These are phyloP conservation scores for Yamadazyma membranifaciens DNA, from an alignment of 1,139 yeast species.

Conservation along the genomic window DNA sequence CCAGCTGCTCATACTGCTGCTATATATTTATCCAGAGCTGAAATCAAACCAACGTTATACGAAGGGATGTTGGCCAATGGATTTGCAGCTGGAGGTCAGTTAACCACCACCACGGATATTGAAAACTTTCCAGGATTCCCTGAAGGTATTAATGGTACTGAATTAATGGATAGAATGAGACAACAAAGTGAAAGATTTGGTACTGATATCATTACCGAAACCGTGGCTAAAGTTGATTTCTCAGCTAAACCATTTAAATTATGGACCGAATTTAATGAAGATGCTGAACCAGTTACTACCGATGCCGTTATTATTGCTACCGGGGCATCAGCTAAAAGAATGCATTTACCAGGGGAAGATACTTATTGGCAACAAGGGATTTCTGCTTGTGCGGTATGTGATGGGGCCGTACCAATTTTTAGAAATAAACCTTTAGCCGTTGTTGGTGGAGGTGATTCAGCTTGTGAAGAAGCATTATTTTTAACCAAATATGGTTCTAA, in stretches of 20 bases:
- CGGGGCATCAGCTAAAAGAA: conserved; percentile 96
- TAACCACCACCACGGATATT: conserved; percentile 95
- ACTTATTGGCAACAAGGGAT: conserved; percentile 98
- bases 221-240: conserved; percentile 87
- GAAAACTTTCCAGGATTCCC: conserved; percentile 99
- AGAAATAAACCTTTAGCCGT: conserved; percentile 97
- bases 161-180: conserved; percentile 91
- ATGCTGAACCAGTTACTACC: conserved; percentile 82
- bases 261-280: conserved; percentile 95
- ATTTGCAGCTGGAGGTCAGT: conserved; percentile 97
- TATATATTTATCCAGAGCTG: conserved; percentile 93
- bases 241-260: conserved; percentile 87
- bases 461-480: conserved; percentile 97
- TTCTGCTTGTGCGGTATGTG: conserved; percentile 99
- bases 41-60: conserved; percentile 86
- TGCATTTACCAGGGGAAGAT: conserved; percentile 93
- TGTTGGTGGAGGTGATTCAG: conserved; percentile 98
- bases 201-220: conserved; percentile 90
- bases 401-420: conserved; percentile 98
- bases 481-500: conserved; percentile 96
- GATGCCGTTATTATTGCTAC: conserved; percentile 93
- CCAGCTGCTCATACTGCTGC: conserved; percentile 99
- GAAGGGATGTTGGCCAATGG: conserved; percentile 98
- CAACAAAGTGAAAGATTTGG: conserved; percentile 85
- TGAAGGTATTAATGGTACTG: conserved; percentile 83